These are phyloP conservation scores for Oenanthe javanica DNA, from an alignment of 140 eudicot species.

Conservation along the genomic window DNA sequence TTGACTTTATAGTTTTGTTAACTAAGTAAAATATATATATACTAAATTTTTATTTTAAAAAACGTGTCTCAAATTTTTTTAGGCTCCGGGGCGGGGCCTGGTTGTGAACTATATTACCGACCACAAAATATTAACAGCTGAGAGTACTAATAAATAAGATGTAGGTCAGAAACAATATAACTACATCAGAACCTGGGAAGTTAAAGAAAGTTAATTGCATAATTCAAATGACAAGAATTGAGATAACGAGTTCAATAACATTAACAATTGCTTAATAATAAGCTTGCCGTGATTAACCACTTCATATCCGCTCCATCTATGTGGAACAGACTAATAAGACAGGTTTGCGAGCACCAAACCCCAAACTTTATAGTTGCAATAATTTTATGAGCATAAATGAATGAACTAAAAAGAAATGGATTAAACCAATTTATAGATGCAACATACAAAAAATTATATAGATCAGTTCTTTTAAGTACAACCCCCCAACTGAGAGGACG, in stretches of 20 bases:
- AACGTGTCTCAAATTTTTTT: too few relatives aligned
- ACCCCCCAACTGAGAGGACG: not conserved
- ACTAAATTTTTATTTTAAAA: too few relatives aligned
- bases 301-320: slow-evolving; percentile 8
- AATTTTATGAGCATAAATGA: slow-evolving; percentile 20
- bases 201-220: not conserved
- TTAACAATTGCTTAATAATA: not conserved
- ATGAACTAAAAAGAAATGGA: slow-evolving; percentile 7
- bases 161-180: not conserved
- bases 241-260: not conserved
- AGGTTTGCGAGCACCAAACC: slow-evolving; percentile 39
- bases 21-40: too few relatives aligned
- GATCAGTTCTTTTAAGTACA: slow-evolving; percentile 9
- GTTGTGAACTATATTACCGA: too few relatives aligned
- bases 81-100: too few relatives aligned
- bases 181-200: not conserved
- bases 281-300: not conserved
- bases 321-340: not conserved
- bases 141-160: not conserved
- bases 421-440: not conserved
- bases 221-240: not conserved
- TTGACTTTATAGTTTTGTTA: too few relatives aligned
- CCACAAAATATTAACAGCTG: too few relatives aligned
- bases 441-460: not conserved
- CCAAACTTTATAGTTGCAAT: slow-evolving; percentile 19